These are phyloP conservation scores for Colletotrichum lentis DNA, from an alignment of 2,329 filamentous ascomycete genomes.

Conservation along the genomic window DNA sequence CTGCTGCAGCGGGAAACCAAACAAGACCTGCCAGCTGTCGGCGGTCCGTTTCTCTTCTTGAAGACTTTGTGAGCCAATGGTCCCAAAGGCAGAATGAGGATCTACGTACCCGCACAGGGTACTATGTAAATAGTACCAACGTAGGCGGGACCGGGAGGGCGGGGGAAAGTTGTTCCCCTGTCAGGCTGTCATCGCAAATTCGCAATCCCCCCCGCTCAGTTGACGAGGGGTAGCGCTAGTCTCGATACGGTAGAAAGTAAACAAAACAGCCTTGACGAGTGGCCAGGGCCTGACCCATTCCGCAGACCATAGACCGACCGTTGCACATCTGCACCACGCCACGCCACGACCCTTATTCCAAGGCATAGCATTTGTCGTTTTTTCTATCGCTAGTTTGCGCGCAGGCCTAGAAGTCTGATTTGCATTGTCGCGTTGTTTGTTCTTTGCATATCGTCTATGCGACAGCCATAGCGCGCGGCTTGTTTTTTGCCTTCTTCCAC, in stretches of 20 bases:
- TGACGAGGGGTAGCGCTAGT: constrained; percentile 16
- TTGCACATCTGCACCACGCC: constrained; percentile 24
- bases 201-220: not conserved
- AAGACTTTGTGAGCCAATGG: not conserved
- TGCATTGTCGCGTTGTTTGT: not conserved
- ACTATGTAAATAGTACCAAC: too few relatives aligned
- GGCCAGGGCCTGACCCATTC: constrained; percentile 14
- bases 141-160: constrained; percentile 25
- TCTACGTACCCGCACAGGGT: not conserved
- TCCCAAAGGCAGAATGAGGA: not conserved
- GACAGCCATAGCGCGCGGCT: constrained; percentile 24
- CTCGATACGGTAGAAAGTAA: constrained; percentile 27
- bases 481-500: not conserved
- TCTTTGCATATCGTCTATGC: constrained; percentile 16
- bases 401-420: constrained; percentile 24
- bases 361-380: constrained; percentile 26
- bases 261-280: constrained; percentile 34
- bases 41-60: not conserved
- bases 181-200: not conserved
- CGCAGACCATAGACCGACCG: constrained; percentile 9
- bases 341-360: constrained; percentile 32
- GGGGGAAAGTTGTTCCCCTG: constrained; percentile 36
- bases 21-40: not conserved
- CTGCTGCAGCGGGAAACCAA: not conserved
- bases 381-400: constrained; percentile 13